Conservation (phyloP, 192 early-diverging fungal species). For the Nowakowskiella sp. region DNA sequence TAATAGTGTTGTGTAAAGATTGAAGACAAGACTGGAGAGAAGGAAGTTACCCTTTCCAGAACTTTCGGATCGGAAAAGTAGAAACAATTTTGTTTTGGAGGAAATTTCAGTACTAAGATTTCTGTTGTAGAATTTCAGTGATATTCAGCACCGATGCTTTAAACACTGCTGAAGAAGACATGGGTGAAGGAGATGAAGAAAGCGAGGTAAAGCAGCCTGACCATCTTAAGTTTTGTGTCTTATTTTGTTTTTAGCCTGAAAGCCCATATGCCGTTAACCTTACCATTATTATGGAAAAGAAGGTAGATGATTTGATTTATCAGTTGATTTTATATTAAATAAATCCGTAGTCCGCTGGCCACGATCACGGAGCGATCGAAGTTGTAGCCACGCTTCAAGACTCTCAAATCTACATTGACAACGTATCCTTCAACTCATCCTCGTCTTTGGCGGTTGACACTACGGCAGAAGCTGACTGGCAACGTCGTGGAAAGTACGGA, state of each 20-base stretch:
- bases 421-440: conserved; percentile 62
- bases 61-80: conserved; percentile 87
- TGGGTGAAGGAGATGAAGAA: conserved; percentile 55
- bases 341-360: conserved; percentile 35
- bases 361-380: conserved; percentile 62
- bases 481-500: conserved; percentile 73
- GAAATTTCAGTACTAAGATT: background rate
- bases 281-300: conserved; percentile 77
- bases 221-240: background rate
- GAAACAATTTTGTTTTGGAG: conserved; percentile 8
- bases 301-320: no score
- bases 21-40: conserved; percentile 66
- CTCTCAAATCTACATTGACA: conserved; percentile 77
- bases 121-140: conserved; percentile 59
- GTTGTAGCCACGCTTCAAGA: conserved; percentile 76
- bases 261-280: conserved; percentile 62
- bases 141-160: conserved; percentile 81
- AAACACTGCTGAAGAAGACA: conserved; percentile 61
- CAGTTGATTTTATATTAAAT: background rate
- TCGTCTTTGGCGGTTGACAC: conserved; percentile 50
- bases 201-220: conserved; percentile 23
- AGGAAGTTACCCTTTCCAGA: conserved; percentile 71
- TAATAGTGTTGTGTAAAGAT: conserved; percentile 40
- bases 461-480: conserved; percentile 81
- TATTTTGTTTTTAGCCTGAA: background rate